Percentiles rank a stretch among this genome's conserved stretches.
Conservation (phyloP, 2,329 filamentous ascomycete species). For the Calonectria crousiana region DNA sequence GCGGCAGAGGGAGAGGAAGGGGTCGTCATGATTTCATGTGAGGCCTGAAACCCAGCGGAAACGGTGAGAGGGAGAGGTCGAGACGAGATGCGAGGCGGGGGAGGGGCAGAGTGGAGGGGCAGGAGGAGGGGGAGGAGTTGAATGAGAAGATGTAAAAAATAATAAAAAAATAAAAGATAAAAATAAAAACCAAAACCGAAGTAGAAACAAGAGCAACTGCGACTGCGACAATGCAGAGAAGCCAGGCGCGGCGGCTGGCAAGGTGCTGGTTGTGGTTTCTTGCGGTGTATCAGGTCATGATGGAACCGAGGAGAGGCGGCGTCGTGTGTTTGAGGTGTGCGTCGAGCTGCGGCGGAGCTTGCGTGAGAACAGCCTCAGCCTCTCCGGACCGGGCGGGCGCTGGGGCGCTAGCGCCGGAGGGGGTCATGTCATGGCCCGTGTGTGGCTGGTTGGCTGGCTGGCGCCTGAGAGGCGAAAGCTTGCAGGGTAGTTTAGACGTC, state of each 20-base stretch:
- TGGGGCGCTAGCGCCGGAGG: neutral
- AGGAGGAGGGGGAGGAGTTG: neutral
- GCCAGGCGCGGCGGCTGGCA: neutral
- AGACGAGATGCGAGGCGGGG: neutral
- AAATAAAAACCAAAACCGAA: neutral
- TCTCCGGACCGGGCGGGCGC: neutral
- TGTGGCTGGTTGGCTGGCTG: too few relatives aligned
- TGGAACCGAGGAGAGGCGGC: neutral
- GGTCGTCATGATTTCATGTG: conserved; percentile 22
- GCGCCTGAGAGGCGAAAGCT: neutral
- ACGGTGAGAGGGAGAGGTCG: neutral
- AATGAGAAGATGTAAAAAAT: neutral
- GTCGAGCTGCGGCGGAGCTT: conserved; percentile 7
- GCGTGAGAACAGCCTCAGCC: neutral
- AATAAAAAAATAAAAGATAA: neutral
- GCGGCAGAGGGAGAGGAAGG: conserved; percentile 14
- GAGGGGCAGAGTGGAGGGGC: neutral
- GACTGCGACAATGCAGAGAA: neutral
- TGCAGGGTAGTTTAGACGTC: neutral
- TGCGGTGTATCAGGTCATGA: conserved; percentile 8
- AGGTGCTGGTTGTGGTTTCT: neutral
- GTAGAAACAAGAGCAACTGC: too few relatives aligned
- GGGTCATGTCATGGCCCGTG: neutral
- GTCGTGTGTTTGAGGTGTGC: conserved; percentile 9
- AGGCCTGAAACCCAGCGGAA: neutral